Conservation (phyloP, 306 rosid genomes). For the Vigna mungo region DNA sequence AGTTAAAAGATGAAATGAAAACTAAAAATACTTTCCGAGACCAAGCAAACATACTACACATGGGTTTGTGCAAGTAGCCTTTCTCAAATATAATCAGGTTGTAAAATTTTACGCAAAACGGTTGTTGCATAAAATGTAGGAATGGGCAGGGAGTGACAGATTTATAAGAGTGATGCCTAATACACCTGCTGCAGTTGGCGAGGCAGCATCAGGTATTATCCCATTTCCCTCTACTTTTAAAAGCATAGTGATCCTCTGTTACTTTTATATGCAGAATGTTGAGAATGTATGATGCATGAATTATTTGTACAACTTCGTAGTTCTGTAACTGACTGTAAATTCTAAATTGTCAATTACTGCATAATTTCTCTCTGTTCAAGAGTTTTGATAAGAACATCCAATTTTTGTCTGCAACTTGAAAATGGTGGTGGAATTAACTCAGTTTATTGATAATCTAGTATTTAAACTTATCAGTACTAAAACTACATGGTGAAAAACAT, state of each 20-base stretch:
- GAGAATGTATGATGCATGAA: slow-evolving; percentile 10
- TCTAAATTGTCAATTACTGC: slow-evolving; percentile 11
- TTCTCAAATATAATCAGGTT: slow-evolving; percentile 15
- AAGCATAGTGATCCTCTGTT: slow-evolving; percentile 27
- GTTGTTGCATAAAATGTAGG: slow-evolving; percentile 56
- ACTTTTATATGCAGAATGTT: slow-evolving; percentile 13
- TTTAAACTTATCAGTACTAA: slow-evolving; percentile 3
- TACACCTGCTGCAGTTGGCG: slow-evolving; percentile 79
- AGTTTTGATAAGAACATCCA: slow-evolving; percentile 19
- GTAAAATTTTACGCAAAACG: slow-evolving; percentile 26
- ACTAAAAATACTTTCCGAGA: not conserved
- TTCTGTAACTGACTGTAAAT: slow-evolving; percentile 21
- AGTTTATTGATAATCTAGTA: not conserved
- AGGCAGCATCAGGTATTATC: slow-evolving; percentile 81
- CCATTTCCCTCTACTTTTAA: not conserved
- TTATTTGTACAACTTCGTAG: slow-evolving; percentile 13
- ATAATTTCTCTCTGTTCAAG: slow-evolving; percentile 8
- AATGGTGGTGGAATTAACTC: slow-evolving; percentile 13
- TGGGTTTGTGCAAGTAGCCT: slow-evolving; percentile 19
- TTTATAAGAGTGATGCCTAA: slow-evolving; percentile 86
- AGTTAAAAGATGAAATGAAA: not conserved
- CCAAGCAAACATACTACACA: not conserved
- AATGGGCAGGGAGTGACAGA: slow-evolving; percentile 78
- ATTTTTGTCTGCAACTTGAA: not conserved
- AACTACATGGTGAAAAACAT: not conserved